These are phyloP conservation scores for Citrus medica DNA, from an alignment of 345 rosid genomes.

Conservation along the genomic window DNA sequence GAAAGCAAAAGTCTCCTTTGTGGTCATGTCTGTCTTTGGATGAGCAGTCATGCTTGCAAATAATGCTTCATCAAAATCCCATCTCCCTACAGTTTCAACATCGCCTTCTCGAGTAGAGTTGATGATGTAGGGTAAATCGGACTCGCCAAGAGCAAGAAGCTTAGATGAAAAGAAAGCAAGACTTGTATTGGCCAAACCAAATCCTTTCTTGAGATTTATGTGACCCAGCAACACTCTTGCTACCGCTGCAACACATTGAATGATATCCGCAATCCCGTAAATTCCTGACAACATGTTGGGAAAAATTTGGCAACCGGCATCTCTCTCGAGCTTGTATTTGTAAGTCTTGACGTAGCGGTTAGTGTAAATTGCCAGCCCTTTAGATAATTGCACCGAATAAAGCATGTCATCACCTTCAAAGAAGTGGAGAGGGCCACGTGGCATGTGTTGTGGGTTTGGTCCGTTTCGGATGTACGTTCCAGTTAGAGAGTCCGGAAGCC, in stretches of 20 bases:
- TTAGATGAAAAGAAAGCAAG: constrained; percentile 9
- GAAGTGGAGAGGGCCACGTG: constrained; percentile 20
- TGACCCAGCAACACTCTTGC: constrained; percentile 10
- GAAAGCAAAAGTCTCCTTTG: constrained; percentile 21
- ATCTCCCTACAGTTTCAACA: constrained; percentile 8
- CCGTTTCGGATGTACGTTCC: constrained; percentile 27
- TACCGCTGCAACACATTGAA: not conserved
- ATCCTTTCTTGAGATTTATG: constrained; percentile 1
- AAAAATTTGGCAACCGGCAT: constrained; percentile 13
- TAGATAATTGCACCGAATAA: constrained; percentile 10
- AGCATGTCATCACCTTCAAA: constrained; percentile 31
- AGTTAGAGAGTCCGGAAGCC: constrained; percentile 6
- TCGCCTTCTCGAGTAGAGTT: constrained; percentile 11
- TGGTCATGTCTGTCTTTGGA: constrained; percentile 11
- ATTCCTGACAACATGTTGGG: constrained; percentile 17
- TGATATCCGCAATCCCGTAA: not conserved
- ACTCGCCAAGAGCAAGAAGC: constrained; percentile 19
- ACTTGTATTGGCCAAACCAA: constrained; percentile 21
- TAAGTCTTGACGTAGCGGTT: constrained; percentile 24
- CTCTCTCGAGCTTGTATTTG: constrained; percentile 19
- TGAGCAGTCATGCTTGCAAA: constrained; percentile 26
- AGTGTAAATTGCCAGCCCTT: constrained; percentile 7
- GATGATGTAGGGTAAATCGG: constrained; percentile 20
- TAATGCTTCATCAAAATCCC: constrained; percentile 14
- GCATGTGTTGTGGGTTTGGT: constrained; percentile 18